Conservation (phyloP, 108 stramenopile genomes). For the Conticribra weissflogii region DNA sequence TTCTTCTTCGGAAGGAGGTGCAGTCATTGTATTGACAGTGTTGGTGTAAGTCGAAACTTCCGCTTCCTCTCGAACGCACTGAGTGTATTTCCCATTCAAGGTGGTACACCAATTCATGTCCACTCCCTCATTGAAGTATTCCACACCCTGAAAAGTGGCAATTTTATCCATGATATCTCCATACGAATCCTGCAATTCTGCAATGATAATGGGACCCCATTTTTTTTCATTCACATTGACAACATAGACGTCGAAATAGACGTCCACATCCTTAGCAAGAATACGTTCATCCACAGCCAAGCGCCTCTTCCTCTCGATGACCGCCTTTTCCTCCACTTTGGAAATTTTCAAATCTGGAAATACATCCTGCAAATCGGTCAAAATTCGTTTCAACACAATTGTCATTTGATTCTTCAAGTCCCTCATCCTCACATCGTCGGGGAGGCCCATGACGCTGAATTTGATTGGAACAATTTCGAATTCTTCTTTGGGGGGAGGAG, state of each 20-base stretch:
- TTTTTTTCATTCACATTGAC: slow-evolving; percentile 9
- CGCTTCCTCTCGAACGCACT: slow-evolving; percentile 11
- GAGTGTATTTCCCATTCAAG: slow-evolving; percentile 23
- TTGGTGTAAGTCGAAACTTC: too few relatives aligned
- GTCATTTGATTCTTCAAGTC: slow-evolving; percentile 23
- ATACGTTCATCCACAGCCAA: background rate
- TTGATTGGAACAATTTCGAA: slow-evolving; percentile 22
- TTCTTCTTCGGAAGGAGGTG: background rate
- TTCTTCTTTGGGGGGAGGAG: slow-evolving; percentile 1
- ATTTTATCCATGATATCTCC: slow-evolving; percentile 15
- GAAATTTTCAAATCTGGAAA: slow-evolving; percentile 22
- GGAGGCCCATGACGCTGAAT: slow-evolving; percentile 11
- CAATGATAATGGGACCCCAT: slow-evolving; percentile 31
- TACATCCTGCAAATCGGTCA: background rate
- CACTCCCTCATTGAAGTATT: slow-evolving; percentile 12
- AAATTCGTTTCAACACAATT: slow-evolving; percentile 7
- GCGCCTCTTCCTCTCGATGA: background rate
- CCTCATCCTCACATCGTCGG: slow-evolving; percentile 29
- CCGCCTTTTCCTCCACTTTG: slow-evolving; percentile 21
- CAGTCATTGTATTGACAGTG: background rate
- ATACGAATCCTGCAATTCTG: slow-evolving; percentile 31
- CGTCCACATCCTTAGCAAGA: slow-evolving; percentile 2
- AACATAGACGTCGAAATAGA: slow-evolving; percentile 37
- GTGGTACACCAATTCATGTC: slow-evolving; percentile 29
- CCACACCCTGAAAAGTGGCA: slow-evolving; percentile 1